Conservation (phyloP, 1,139 yeast species). For the Protomyces inouyei region DNA sequence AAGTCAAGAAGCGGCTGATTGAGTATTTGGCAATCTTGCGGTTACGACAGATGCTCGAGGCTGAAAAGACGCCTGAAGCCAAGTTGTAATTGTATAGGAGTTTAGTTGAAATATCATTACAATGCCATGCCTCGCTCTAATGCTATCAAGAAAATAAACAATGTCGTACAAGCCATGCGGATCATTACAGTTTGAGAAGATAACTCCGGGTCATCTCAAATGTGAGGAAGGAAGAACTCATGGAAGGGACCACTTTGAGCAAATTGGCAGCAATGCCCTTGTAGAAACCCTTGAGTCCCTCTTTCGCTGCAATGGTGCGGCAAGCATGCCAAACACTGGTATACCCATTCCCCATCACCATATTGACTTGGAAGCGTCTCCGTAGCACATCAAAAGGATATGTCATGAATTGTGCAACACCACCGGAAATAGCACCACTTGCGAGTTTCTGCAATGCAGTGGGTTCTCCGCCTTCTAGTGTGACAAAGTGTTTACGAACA, state of each 20-base stretch:
- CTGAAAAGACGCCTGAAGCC: slow-evolving; percentile 7
- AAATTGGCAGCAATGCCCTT: slow-evolving; percentile 84
- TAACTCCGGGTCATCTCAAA: slow-evolving; percentile 48
- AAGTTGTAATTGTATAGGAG: not conserved
- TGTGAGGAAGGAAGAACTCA: slow-evolving; percentile 91
- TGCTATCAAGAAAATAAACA: not conserved
- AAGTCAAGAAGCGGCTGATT: slow-evolving; percentile 70
- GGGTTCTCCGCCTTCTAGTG: slow-evolving; percentile 39
- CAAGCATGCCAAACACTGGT: slow-evolving; percentile 66
- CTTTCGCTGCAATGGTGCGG: slow-evolving; percentile 53
- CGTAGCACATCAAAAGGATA: slow-evolving; percentile 88
- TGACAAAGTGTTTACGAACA: slow-evolving; percentile 52
- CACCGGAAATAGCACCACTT: slow-evolving; percentile 87
- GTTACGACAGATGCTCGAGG: slow-evolving; percentile 42
- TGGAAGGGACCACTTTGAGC: slow-evolving; percentile 85
- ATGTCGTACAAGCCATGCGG: not conserved
- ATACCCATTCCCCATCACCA: slow-evolving; percentile 67
- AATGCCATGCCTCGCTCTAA: slow-evolving; percentile 1
- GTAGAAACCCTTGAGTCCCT: slow-evolving; percentile 58
- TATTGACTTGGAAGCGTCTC: slow-evolving; percentile 83
- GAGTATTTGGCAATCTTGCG: slow-evolving; percentile 79
- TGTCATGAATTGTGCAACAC: slow-evolving; percentile 71
- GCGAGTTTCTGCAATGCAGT: slow-evolving; percentile 54
- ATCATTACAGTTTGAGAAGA: not conserved
- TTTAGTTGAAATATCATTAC: not conserved